phyloP scores from a whole-genome alignment of 2,329 filamentous ascomycete genomes.

The Ascochyta lentis region DNA sequence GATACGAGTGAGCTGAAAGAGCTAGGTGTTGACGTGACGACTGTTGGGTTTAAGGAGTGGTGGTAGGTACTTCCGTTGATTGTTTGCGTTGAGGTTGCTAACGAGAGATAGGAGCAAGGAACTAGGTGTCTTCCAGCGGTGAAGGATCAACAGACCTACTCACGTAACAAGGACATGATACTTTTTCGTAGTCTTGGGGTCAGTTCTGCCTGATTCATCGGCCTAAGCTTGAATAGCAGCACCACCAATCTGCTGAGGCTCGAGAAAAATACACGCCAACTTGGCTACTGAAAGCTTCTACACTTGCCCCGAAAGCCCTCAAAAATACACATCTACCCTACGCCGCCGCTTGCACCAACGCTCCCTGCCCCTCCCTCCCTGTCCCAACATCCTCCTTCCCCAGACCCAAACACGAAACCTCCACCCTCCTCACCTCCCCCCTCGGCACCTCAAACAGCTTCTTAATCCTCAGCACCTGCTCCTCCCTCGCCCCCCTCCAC shows the following conservation, averaged over 20 bases:
- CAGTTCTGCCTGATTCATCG: no score
- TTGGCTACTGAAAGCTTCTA: no score
- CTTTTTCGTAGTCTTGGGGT: no score
- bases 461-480: conserved; percentile 42
- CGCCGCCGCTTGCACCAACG: not conserved
- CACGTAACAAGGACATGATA: no score
- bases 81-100: conserved; percentile 10
- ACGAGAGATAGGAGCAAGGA: conserved; percentile 40
- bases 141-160: not conserved
- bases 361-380: not conserved
- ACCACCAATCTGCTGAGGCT: not conserved
- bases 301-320: no score
- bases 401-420: conserved; percentile 1
- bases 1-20: conserved; percentile 76
- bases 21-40: conserved; percentile 75
- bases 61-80: conserved; percentile 59
- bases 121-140: conserved; percentile 36
- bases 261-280: no score
- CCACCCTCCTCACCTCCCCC: not conserved
- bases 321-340: not conserved
- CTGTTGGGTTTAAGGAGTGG: conserved; percentile 79
- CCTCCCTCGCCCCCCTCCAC: conserved; percentile 47
- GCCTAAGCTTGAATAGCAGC: not conserved
- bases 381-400: not conserved
- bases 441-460: conserved; percentile 31